Percentiles rank a stretch among this genome's conserved stretches.
Evolutionary conservation across 2,329 filamentous ascomycete species (phyloP).

Genomic region (Cladosporium sp.): DNA sequence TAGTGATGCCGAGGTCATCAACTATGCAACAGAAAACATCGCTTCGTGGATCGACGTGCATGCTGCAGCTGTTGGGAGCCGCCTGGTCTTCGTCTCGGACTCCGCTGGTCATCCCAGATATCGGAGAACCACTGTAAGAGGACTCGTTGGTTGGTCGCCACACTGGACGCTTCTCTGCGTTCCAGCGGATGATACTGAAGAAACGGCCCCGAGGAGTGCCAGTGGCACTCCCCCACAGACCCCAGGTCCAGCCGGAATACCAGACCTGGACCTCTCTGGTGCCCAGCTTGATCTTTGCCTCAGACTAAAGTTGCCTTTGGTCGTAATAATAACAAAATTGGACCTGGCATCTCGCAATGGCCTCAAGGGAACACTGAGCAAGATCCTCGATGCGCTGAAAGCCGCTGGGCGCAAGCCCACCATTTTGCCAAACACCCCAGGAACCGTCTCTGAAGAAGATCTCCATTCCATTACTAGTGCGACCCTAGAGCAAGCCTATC

Average conservation of each 20-base stretch:
- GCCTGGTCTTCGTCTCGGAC: constrained; percentile 84
- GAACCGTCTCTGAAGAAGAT: constrained; percentile 37
- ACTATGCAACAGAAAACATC: constrained; percentile 81
- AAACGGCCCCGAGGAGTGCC: constrained; percentile 31
- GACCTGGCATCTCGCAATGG: constrained; percentile 74
- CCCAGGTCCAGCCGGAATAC: constrained; percentile 31
- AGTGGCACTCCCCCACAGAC: constrained; percentile 35
- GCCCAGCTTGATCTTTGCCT: constrained; percentile 82
- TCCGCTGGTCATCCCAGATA: constrained; percentile 89
- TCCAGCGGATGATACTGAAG: constrained; percentile 67
- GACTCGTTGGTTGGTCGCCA: constrained; percentile 90
- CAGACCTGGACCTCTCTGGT: constrained; percentile 66
- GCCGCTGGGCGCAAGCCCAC: constrained; percentile 66
- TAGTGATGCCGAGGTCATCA: constrained; percentile 55
- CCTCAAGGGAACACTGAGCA: constrained; percentile 65
- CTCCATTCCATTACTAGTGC: constrained; percentile 52
- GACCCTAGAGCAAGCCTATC: constrained; percentile 55
- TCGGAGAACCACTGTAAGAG: constrained; percentile 79
- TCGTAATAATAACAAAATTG: constrained; percentile 83
- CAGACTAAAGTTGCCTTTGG: constrained; percentile 69
- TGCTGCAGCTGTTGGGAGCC: constrained; percentile 64
- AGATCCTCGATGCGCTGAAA: constrained; percentile 74
- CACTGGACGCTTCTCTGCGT: constrained; percentile 91
- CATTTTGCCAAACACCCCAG: constrained; percentile 51
- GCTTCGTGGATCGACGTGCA: constrained; percentile 95